phyloP scores from a whole-genome alignment of 2,329 filamentous ascomycete species.

The Cladosporium sp. region DNA sequence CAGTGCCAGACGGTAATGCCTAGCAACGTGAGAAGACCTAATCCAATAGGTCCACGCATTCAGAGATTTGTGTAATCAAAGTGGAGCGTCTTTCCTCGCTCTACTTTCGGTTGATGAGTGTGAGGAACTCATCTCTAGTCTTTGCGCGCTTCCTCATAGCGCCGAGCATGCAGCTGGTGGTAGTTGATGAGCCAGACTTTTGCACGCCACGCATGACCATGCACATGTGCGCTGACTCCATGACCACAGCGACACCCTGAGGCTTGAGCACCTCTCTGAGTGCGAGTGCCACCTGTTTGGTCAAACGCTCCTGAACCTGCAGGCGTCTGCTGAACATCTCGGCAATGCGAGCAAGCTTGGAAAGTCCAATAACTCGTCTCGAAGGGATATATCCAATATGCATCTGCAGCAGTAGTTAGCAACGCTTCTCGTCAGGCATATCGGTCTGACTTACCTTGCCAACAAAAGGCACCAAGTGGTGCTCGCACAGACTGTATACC shows the following conservation, averaged over 20 bases:
- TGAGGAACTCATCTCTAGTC: slow-evolving; percentile 93
- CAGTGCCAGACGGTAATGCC: slow-evolving; percentile 8
- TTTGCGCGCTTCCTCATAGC: slow-evolving; percentile 90
- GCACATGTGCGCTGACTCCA: slow-evolving; percentile 94
- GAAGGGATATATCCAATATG: slow-evolving; percentile 97
- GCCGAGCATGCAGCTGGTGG: slow-evolving; percentile 96
- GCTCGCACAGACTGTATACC: slow-evolving; percentile 90
- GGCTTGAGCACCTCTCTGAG: slow-evolving; percentile 90
- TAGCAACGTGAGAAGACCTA: slow-evolving; percentile 6
- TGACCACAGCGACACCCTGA: slow-evolving; percentile 91
- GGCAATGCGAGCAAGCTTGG: slow-evolving; percentile 89
- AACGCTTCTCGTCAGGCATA: not conserved
- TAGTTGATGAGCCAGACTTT: slow-evolving; percentile 80
- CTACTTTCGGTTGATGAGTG: slow-evolving; percentile 46
- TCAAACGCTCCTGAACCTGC: slow-evolving; percentile 93
- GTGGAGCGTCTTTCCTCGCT: not conserved
- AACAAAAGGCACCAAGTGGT: slow-evolving; percentile 93
- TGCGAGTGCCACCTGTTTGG: slow-evolving; percentile 90
- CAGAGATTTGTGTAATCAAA: not conserved
- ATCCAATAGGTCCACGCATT: not conserved
- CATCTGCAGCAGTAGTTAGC: slow-evolving; percentile 57
- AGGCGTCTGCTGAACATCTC: slow-evolving; percentile 93
- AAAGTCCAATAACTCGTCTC: slow-evolving; percentile 86
- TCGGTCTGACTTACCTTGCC: slow-evolving; percentile 63
- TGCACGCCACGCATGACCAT: slow-evolving; percentile 99